Conservation (phyloP, 176 grass and related monocot genomes). For the Phoenix dactylifera region DNA sequence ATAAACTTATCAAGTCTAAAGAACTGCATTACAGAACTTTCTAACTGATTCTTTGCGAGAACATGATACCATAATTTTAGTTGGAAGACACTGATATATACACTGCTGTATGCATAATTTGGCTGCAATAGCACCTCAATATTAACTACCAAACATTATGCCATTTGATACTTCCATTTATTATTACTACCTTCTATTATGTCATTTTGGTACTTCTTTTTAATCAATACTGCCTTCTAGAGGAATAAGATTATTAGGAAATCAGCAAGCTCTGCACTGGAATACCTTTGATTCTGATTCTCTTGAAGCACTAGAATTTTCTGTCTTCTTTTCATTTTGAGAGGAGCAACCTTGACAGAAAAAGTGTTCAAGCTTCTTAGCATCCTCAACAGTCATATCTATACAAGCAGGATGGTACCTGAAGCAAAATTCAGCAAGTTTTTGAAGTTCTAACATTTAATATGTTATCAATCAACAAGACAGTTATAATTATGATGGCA, state of each 20-base stretch:
- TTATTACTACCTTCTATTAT: no score
- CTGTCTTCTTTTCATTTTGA: slow-evolving; percentile 71
- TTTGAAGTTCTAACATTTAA: slow-evolving; percentile 1
- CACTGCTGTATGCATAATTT: no score
- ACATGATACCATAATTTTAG: no score
- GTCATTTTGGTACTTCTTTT: not conserved
- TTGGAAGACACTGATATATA: no score
- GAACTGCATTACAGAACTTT: no score
- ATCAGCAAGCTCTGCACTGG: not conserved
- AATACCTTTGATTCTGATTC: slow-evolving; percentile 84
- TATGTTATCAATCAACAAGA: no score
- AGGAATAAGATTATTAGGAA: not conserved
- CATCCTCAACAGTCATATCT: slow-evolving; percentile 76
- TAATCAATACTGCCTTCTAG: not conserved
- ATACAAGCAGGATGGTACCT: slow-evolving; percentile 97
- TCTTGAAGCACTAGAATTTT: slow-evolving; percentile 56
- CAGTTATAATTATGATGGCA: no score
- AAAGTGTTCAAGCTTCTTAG: slow-evolving; percentile 96
- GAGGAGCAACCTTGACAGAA: slow-evolving; percentile 73
- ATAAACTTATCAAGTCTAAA: no score
- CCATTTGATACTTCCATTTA: no score
- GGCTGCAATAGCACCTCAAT: no score
- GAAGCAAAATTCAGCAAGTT: slow-evolving; percentile 10
- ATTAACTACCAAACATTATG: no score
- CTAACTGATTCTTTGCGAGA: no score